A percentile compares a stretch with the other conserved stretches of the same genome.
Conservation (phyloP, 1,139 yeast genomes). For the Hemisphaericaspora lyxosophila region DNA sequence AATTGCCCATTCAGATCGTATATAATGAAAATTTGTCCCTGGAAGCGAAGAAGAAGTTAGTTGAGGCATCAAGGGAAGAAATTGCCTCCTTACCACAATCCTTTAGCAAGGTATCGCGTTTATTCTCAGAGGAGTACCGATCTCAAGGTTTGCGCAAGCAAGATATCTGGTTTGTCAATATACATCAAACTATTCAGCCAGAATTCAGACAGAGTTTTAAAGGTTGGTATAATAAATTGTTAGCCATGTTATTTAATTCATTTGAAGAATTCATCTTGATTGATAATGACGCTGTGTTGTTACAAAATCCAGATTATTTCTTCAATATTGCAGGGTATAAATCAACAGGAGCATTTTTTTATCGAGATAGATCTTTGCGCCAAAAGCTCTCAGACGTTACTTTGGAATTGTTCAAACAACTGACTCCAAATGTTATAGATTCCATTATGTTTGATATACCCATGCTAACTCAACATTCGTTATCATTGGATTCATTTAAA, state of each 20-base stretch:
- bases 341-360: slow-evolving; percentile 44
- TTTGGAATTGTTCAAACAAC: slow-evolving; percentile 30
- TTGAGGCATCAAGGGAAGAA: slow-evolving; percentile 25
- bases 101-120: slow-evolving; percentile 19
- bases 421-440: slow-evolving; percentile 44
- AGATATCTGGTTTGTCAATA: slow-evolving; percentile 47
- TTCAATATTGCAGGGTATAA: slow-evolving; percentile 38
- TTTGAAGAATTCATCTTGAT: slow-evolving; percentile 49
- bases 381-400: slow-evolving; percentile 31
- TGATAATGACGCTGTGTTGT: slow-evolving; percentile 52
- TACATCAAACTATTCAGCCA: slow-evolving; percentile 28
- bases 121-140: slow-evolving; percentile 25
- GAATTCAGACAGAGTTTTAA: slow-evolving; percentile 29
- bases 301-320: slow-evolving; percentile 34
- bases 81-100: slow-evolving; percentile 26
- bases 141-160: slow-evolving; percentile 35
- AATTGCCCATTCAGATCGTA: slow-evolving; percentile 38
- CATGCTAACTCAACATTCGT: slow-evolving; percentile 31
- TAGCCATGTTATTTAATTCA: slow-evolving; percentile 50
- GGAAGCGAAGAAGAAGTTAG: slow-evolving; percentile 23
- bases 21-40: slow-evolving; percentile 23
- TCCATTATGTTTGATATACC: slow-evolving; percentile 31
- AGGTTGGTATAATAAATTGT: slow-evolving; percentile 49
- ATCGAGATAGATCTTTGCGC: slow-evolving; percentile 46
- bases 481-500: slow-evolving; percentile 29